These are phyloP conservation scores for Beta vulgaris DNA, from an alignment of 148 eudicot genomes.

Conservation along the genomic window DNA sequence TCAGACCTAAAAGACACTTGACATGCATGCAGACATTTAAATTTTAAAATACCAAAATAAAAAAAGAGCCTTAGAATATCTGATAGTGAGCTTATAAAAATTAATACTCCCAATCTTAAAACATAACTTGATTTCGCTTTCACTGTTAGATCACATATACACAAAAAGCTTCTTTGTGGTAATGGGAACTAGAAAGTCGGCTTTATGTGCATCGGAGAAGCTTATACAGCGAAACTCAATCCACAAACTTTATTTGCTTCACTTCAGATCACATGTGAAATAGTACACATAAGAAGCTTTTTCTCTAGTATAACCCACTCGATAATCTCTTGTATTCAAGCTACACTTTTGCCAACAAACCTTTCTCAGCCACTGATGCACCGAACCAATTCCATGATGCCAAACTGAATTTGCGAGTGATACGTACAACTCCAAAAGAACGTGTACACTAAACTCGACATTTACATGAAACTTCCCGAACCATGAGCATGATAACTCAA, in stretches of 20 bases:
- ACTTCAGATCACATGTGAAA: neutral
- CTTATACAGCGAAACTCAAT: neutral
- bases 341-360: neutral
- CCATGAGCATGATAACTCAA: neutral
- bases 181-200: no score
- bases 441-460: neutral
- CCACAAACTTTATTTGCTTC: neutral
- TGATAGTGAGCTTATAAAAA: neutral
- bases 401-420: neutral
- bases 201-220: no score
- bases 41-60: no score
- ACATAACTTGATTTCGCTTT: neutral
- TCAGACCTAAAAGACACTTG: neutral
- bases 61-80: neutral
- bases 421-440: neutral
- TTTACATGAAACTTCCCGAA: neutral
- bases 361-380: neutral
- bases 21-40: constrained; percentile 3
- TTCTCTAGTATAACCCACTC: neutral
- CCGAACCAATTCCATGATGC: neutral
- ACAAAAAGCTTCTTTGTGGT: neutral
- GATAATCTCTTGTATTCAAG: neutral
- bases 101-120: neutral
- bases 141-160: neutral
- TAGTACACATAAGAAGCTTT: neutral